These are phyloP conservation scores for Fraxinus anomala DNA, from an alignment of 257 asterid species.

Conservation along the genomic window DNA sequence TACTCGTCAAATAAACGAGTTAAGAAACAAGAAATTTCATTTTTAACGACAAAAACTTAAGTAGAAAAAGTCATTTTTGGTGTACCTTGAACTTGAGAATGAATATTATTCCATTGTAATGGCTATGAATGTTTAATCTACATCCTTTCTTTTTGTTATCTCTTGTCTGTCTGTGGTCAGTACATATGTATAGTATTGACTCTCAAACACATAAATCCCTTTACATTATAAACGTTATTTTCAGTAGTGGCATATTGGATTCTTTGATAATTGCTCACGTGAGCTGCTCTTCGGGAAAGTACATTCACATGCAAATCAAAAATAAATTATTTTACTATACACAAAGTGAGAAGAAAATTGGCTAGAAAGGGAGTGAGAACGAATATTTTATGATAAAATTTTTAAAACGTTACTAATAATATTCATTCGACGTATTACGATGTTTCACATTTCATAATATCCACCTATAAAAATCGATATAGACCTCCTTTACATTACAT, in stretches of 20 bases:
- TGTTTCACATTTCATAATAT: neutral
- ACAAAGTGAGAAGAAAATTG: slow-evolving; percentile 36
- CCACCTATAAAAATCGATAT: neutral
- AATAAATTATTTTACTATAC: slow-evolving; percentile 41
- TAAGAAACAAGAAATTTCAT: too few relatives aligned
- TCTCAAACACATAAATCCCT: neutral
- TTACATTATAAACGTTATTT: slow-evolving; percentile 17
- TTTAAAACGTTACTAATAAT: neutral
- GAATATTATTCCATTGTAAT: neutral
- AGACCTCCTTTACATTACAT: too few relatives aligned
- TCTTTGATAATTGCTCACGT: slow-evolving; percentile 42
- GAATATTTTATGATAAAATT: slow-evolving; percentile 18
- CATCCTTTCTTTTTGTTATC: neutral
- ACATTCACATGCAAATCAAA: slow-evolving; percentile 57
- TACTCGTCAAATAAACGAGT: too few relatives aligned
- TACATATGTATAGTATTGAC: neutral
- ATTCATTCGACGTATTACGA: neutral
- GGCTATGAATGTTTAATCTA: neutral
- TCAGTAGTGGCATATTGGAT: slow-evolving; percentile 26
- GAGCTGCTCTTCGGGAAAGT: slow-evolving; percentile 54
- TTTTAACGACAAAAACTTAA: too few relatives aligned
- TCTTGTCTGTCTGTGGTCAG: neutral
- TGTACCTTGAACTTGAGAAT: neutral
- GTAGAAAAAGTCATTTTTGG: too few relatives aligned
- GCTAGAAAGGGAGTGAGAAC: slow-evolving; percentile 15